Base-by-base conservation (phyloP, 768 basidiomycete genomes). In the Amyloporia xantha region DNA sequence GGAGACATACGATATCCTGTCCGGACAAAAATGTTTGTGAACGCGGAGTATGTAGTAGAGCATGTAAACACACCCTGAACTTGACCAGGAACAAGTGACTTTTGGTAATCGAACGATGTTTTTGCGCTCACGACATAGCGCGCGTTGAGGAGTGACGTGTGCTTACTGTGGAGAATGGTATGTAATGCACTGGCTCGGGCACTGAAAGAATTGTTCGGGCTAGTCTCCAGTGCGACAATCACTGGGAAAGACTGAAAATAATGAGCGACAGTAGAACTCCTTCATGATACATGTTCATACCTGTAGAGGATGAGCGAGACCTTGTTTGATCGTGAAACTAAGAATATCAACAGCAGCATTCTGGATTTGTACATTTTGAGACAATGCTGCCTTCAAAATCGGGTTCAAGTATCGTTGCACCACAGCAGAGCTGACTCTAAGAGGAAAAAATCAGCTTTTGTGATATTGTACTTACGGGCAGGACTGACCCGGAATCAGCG, bases 401-500 rank as follows among this genome's bases (percentile, higher is more conserved):
- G 82, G 81, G 11, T 73, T 67, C 36, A 98, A 71, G 59, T 98
- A 98, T 7, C 95, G 87, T 60, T 99, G 96, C 0, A 97, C 85
- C 30, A 99, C 78, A 2, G 91, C 90, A 1, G 95, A 94, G 65
- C 90, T 91, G 52, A 97, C 91, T 23, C 95, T 98, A 59, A n/a
- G n/a, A 53, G 41, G 28, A n/a, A n/a, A n/a, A n/a, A n/a, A n/a
- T n/a, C n/a, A n/a, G n/a, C n/a, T n/a, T n/a, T n/a, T n/a, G n/a
- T n/a, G n/a, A n/a, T n/a, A n/a, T n/a, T n/a, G n/a, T n/a, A 25
- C 28, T 2, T 10, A n/a, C n/a, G n/a, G n/a, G n/a, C n/a, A n/a
- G n/a, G n/a, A 9, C 80, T 58, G 67, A 97, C 96, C 94, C 94
- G 5, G 95, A 97, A 58, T 98, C 96, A 0, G 95, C 92, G 63